phyloP scores from a whole-genome alignment of 352 stramenopile species.

The Aphanomyces cochlioides region DNA sequence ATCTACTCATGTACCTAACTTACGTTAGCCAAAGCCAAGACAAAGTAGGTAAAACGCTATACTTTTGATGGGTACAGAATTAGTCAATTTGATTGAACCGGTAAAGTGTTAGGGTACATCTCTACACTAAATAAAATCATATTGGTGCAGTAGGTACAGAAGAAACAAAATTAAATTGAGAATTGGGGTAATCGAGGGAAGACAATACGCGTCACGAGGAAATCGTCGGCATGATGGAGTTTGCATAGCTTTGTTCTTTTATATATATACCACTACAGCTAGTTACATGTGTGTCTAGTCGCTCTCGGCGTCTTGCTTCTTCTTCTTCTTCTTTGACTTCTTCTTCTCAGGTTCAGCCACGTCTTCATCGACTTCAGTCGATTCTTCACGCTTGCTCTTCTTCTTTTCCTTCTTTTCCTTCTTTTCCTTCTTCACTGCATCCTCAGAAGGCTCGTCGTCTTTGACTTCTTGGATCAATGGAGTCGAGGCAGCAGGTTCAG shows the following conservation, averaged over 20 bases:
- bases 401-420: constrained; percentile 80
- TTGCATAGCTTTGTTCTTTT: background rate
- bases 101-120: too few relatives aligned
- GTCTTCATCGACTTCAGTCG: constrained; percentile 50
- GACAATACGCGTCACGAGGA: too few relatives aligned
- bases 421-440: constrained; percentile 33
- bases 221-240: too few relatives aligned
- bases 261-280: constrained; percentile 4
- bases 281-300: constrained; percentile 2
- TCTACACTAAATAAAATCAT: too few relatives aligned
- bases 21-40: too few relatives aligned
- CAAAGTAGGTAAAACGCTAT: too few relatives aligned
- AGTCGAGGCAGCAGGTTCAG: constrained; percentile 49
- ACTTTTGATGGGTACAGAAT: too few relatives aligned
- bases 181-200: too few relatives aligned
- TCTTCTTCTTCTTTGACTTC: constrained; percentile 87
- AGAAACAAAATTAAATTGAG: too few relatives aligned
- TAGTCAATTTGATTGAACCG: too few relatives aligned
- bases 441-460: constrained; percentile 30
- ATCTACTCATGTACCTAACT: too few relatives aligned
- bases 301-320: constrained; percentile 48
- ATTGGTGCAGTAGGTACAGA: too few relatives aligned
- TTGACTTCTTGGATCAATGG: constrained; percentile 60
- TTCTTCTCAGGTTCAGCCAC: constrained; percentile 64
- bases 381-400: constrained; percentile 62